Percentiles rank a stretch among this genome's conserved stretches.
These are phyloP conservation scores for Monascus ruber DNA, from an alignment of 2,329 filamentous ascomycete species.

Conservation along the genomic window DNA sequence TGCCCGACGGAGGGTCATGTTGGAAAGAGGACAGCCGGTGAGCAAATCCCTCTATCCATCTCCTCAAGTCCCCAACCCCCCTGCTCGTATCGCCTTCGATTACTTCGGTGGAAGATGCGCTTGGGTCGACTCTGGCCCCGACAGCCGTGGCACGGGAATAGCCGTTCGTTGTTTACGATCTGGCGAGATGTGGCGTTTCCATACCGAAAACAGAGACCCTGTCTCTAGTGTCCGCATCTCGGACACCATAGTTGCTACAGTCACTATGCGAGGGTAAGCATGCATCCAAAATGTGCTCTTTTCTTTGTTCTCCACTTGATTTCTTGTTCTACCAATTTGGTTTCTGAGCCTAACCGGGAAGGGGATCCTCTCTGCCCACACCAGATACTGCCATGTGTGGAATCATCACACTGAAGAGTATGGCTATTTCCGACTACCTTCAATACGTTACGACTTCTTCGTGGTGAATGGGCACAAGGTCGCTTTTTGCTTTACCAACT, in stretches of 20 bases:
- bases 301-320: conserved; percentile 2
- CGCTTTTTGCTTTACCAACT: conserved; percentile 9
- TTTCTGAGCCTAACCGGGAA: not conserved
- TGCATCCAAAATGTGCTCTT: conserved; percentile 1
- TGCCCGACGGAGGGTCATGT: conserved; percentile 11
- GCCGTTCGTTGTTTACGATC: conserved; percentile 7
- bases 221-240: conserved; percentile 10
- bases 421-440: conserved; percentile 17
- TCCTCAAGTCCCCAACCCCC: not conserved
- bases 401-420: conserved; percentile 10
- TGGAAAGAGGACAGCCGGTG: conserved; percentile 14
- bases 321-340: conserved; percentile 3
- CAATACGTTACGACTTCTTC: conserved; percentile 7
- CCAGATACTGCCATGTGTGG: conserved; percentile 23
- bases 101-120: conserved; percentile 11
- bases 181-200: conserved; percentile 5
- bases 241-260: conserved; percentile 9
- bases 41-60: conserved; percentile 1
- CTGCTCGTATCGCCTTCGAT: conserved; percentile 4
- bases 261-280: conserved; percentile 13
- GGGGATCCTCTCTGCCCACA: too few species aligned
- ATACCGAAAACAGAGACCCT: conserved; percentile 12
- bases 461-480: conserved; percentile 11
- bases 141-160: conserved; percentile 2
- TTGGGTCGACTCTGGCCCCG: conserved; percentile 6